Conservation (phyloP, 2,329 filamentous ascomycete species). For the Microdochium trichocladiopsis region DNA sequence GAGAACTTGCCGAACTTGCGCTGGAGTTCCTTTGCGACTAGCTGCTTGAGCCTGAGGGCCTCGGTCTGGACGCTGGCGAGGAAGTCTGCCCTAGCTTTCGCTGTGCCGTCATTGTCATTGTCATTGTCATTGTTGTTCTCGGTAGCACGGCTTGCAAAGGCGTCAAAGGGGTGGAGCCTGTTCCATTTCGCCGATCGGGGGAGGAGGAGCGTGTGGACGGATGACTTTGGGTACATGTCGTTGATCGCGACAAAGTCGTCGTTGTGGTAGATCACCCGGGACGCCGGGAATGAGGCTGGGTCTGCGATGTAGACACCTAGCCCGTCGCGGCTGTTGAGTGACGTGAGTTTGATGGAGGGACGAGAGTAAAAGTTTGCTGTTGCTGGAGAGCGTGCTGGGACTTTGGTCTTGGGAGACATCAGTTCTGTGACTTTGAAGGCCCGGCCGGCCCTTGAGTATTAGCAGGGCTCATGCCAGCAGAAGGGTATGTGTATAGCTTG, state of each 20-base stretch:
- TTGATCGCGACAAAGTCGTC: conserved; percentile 69
- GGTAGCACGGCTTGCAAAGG: conserved; percentile 35
- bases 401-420: conserved; percentile 42
- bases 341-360: conserved; percentile 5
- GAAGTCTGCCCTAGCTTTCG: conserved; percentile 40
- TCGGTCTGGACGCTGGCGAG: conserved; percentile 56
- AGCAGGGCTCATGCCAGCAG: not conserved
- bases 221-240: conserved; percentile 81
- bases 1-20: conserved; percentile 61
- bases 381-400: conserved; percentile 1
- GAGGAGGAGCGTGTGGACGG: conserved; percentile 80
- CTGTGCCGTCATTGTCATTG: conserved; percentile 39
- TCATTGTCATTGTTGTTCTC: not conserved
- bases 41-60: conserved; percentile 47
- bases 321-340: conserved; percentile 44
- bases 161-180: conserved; percentile 67
- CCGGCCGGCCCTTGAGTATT: no score
- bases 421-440: conserved; percentile 47
- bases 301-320: conserved; percentile 60
- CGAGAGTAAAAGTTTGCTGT: conserved; percentile 5
- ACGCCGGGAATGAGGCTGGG: conserved; percentile 52
- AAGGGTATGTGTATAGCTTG: not conserved
- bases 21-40: conserved; percentile 71
- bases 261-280: conserved; percentile 57
- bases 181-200: conserved; percentile 59